phyloP scores from a whole-genome alignment of 768 basidiomycete genomes.

The Hypsizygus marmoreus region DNA sequence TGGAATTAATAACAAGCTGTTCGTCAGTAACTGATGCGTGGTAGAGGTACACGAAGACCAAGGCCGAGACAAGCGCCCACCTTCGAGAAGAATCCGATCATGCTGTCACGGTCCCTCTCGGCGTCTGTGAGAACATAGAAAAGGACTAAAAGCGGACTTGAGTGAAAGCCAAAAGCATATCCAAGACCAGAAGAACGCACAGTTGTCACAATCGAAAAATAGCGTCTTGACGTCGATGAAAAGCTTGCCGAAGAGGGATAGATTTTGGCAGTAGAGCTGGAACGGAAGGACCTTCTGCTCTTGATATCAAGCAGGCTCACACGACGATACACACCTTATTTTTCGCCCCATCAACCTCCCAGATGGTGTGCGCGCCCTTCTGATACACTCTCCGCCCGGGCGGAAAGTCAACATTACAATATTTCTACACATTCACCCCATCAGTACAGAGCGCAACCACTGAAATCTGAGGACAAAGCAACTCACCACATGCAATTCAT shows the following conservation, averaged over 20 bases:
- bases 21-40: not conserved
- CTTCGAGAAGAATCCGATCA: slow-evolving; percentile 75
- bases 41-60: no score
- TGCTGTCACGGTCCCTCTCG: slow-evolving; percentile 75
- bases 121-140: slow-evolving; percentile 94
- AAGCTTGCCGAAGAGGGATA: slow-evolving; percentile 95
- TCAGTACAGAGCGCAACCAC: not conserved
- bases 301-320: no score
- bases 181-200: slow-evolving; percentile 40
- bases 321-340: slow-evolving; percentile 61
- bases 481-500: slow-evolving; percentile 69
- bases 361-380: slow-evolving; percentile 85
- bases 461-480: no score
- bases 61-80: slow-evolving; percentile 25
- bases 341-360: slow-evolving; percentile 91
- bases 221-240: slow-evolving; percentile 98
- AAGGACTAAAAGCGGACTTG: slow-evolving; percentile 52
- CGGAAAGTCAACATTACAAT: slow-evolving; percentile 68
- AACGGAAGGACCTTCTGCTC: no score
- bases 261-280: slow-evolving; percentile 94
- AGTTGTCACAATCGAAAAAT: slow-evolving; percentile 88
- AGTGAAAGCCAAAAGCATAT: slow-evolving; percentile 5
- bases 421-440: slow-evolving; percentile 46
- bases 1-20: slow-evolving; percentile 25
- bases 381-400: slow-evolving; percentile 92